Percentiles rank a stretch among this genome's conserved stretches.
Evolutionary conservation across 805 yeast genomes (phyloP).

Genomic region (Zygotorulaspora sp.): DNA sequence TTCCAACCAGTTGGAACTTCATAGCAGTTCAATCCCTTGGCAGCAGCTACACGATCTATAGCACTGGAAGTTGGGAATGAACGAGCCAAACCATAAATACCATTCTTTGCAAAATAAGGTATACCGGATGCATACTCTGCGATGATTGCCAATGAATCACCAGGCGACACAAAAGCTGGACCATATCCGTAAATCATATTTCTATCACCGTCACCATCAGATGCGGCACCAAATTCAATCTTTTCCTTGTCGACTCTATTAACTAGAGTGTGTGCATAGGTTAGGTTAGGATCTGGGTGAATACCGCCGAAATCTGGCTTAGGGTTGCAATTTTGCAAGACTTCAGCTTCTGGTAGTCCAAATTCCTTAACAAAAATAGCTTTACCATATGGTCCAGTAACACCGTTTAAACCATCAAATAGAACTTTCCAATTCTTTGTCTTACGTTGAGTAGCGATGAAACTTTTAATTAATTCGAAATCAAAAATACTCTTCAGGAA

Average conservation of each 20-base stretch:
- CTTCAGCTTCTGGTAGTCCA: constrained; percentile 58
- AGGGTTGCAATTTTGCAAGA: constrained; percentile 77
- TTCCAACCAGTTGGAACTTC: constrained; percentile 99
- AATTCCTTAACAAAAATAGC: constrained; percentile 80
- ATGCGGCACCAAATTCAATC: constrained; percentile 94
- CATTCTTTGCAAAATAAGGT: constrained; percentile 85
- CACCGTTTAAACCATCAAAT: constrained; percentile 90
- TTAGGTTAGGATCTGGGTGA: constrained; percentile 96
- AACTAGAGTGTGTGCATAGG: constrained; percentile 86
- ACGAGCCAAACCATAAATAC: constrained; percentile 90
- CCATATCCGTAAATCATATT: constrained; percentile 97
- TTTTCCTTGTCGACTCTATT: constrained; percentile 74
- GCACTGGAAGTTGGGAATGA: constrained; percentile 98
- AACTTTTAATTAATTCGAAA: constrained; percentile 70
- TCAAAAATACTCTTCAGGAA: constrained; percentile 85
- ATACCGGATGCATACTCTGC: constrained; percentile 90
- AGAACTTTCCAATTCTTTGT: constrained; percentile 62
- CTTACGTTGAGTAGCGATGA: constrained; percentile 47
- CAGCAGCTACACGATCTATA: constrained; percentile 81
- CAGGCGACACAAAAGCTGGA: constrained; percentile 91
- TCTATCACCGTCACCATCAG: constrained; percentile 99
- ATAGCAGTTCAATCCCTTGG: constrained; percentile 67
- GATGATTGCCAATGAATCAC: constrained; percentile 96
- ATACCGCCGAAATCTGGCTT: constrained; percentile 92
- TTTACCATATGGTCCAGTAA: constrained; percentile 93